A percentile compares a stretch with the other conserved stretches of the same genome.
phyloP scores from a whole-genome alignment of 2,329 filamentous ascomycete species.

The Macrophomina pseudophaseolina region DNA sequence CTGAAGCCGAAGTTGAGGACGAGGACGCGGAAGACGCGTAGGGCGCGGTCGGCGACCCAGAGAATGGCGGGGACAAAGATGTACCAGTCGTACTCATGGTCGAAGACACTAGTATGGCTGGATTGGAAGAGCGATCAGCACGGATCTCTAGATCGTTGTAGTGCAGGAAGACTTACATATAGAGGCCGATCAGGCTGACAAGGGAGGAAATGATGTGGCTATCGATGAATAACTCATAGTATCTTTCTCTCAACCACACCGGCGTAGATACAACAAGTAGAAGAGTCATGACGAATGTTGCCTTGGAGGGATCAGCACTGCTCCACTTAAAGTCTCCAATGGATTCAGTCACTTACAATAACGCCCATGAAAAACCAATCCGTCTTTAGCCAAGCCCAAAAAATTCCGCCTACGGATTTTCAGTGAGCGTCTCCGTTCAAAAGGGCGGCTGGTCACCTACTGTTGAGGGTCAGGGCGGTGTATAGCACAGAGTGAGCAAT shows the following conservation, averaged over 20 bases:
- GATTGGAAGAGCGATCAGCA: slow-evolving; percentile 56
- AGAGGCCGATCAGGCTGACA: slow-evolving; percentile 57
- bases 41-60: slow-evolving; percentile 57
- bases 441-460: neutral
- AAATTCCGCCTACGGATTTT: neutral
- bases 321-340: neutral
- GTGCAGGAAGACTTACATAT: slow-evolving; percentile 50
- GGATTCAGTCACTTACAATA: neutral
- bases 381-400: slow-evolving; percentile 3
- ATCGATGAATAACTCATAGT: slow-evolving; percentile 53
- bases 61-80: slow-evolving; percentile 57
- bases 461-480: slow-evolving; percentile 44
- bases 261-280: slow-evolving; percentile 56
- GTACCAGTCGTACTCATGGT: slow-evolving; percentile 55
- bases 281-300: slow-evolving; percentile 52
- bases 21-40: slow-evolving; percentile 52
- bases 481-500: slow-evolving; percentile 68
- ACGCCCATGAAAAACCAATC: slow-evolving; percentile 18
- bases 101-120: slow-evolving; percentile 41
- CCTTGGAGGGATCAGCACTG: slow-evolving; percentile 9
- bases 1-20: slow-evolving; percentile 51
- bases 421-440: too few species aligned
- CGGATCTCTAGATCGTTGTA: slow-evolving; percentile 24
- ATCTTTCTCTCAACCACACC: slow-evolving; percentile 55
- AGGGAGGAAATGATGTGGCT: slow-evolving; percentile 49